Conservation (phyloP, 1,284 basidiomycete species). For the Moniliophthora roreri region DNA sequence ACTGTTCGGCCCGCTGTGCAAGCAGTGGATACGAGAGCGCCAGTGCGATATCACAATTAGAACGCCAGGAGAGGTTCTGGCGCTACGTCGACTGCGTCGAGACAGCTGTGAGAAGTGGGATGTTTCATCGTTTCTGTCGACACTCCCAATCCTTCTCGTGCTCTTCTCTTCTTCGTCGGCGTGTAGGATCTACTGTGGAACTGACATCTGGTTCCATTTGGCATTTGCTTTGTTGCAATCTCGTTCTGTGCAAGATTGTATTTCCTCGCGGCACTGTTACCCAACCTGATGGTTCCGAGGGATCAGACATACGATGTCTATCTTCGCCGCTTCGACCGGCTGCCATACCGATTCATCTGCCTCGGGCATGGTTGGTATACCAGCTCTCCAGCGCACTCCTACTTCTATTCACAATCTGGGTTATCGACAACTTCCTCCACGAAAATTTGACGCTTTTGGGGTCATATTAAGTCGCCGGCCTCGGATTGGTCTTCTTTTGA, state of each 20-base stretch:
- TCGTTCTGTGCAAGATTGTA: background rate
- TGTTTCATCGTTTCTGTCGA: background rate
- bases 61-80: background rate
- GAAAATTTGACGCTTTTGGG: background rate
- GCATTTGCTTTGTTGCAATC: background rate
- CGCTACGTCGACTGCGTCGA: background rate
- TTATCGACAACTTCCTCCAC: background rate
- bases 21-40: constrained; percentile 13
- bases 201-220: background rate
- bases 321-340: no score
- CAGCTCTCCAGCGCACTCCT: background rate
- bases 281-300: background rate
- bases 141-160: background rate
- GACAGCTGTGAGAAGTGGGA: constrained; percentile 1
- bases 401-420: no score
- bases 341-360: background rate
- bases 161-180: constrained; percentile 2
- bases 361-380: background rate
- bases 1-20: constrained; percentile 9
- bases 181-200: no score
- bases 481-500: background rate
- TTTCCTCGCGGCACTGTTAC: background rate
- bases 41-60: constrained; percentile 3
- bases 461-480: background rate
- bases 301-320: background rate